Base-by-base conservation (phyloP, 2,329 filamentous ascomycete genomes). In the Penicillium hesseltinei region DNA sequence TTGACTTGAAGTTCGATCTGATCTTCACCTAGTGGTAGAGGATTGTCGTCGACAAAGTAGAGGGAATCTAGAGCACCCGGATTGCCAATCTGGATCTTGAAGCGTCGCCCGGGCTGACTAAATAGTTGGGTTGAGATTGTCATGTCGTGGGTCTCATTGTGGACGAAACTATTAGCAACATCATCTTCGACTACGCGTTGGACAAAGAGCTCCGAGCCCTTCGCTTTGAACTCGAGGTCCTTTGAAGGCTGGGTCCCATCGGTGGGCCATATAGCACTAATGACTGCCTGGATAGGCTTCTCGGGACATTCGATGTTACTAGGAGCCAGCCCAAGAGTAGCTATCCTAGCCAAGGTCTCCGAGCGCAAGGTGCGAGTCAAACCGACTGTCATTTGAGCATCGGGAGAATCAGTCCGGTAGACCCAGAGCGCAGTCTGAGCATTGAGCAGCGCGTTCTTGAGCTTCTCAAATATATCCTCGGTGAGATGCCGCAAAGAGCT, bases 1-100 rank as follows among this genome's bases (percentile, higher is more conserved):
- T 74, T 75, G 52, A 73, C 68, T 44, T 71, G 65, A 31, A 77
- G 64, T 33, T 75, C 73, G 11, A 76, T 65, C 1, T 71, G 54
- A 23, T 72, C 59, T 5, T 64, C 64, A 9, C 47, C 45, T 25
- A 67, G 29, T 8, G 60, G 60, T 13, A 29, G 29, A 9, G 54
- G 51, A n/a, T 47, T 42, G 11, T 69, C 61, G 21, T 71, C 67
- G 1, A 56, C 48, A 38, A 69, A 71, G 44, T 69, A 68, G 17
- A 69, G 33, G 1, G 61, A 65, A 29, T 68, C 66, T 0, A 71
- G 59, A 2, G 64, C 54, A n/a, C 68, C 68, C 11, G 54, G 59
- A 15, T 51, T 64, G 9, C 53, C 60, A 17, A 70, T 62, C 25
- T 65, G 55, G 5, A 70, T 56, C 56, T 66, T 66, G 56, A 67